Evolutionary conservation across 2,329 filamentous ascomycete genomes (phyloP).

Genomic region (Helminthosporium solani): DNA sequence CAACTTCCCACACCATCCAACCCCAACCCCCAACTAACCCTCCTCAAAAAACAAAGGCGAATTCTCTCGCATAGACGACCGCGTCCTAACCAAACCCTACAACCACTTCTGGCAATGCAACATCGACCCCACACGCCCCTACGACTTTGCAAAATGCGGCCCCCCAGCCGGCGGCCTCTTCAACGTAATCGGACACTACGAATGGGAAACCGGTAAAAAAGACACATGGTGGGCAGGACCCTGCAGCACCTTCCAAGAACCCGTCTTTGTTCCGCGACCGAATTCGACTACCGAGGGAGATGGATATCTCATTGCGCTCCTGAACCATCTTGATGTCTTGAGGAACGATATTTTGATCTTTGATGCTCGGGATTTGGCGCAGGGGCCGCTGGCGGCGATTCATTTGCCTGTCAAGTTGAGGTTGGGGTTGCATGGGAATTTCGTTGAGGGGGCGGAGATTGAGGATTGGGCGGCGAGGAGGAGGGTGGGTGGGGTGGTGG

Average conservation of each 20-base stretch:
- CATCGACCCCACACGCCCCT: slow-evolving; percentile 35
- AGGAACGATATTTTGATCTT: slow-evolving; percentile 46
- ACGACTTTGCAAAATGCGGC: slow-evolving; percentile 36
- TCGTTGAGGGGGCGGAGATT: slow-evolving; percentile 32
- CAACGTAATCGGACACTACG: slow-evolving; percentile 36
- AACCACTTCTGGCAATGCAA: slow-evolving; percentile 45
- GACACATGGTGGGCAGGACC: slow-evolving; percentile 40
- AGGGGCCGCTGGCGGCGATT: slow-evolving; percentile 43
- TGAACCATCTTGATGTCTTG: slow-evolving; percentile 46
- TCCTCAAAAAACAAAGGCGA: slow-evolving; percentile 38
- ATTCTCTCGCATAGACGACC: slow-evolving; percentile 50
- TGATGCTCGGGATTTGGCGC: slow-evolving; percentile 43
- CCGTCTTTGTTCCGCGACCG: slow-evolving; percentile 52
- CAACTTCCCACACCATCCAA: not conserved
- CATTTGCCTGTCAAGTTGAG: slow-evolving; percentile 43
- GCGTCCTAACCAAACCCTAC: slow-evolving; percentile 44
- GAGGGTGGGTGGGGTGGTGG: slow-evolving; percentile 27
- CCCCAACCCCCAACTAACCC: not conserved
- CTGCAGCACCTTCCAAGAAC: slow-evolving; percentile 54
- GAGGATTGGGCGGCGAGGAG: slow-evolving; percentile 33
- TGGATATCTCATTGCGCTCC: slow-evolving; percentile 50
- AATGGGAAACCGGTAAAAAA: slow-evolving; percentile 34
- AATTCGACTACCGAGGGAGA: slow-evolving; percentile 50
- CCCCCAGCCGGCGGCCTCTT: slow-evolving; percentile 34
- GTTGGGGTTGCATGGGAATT: slow-evolving; percentile 37